phyloP scores from a whole-genome alignment of 192 early-diverging fungal genomes.

The Coemansia asiatica region DNA sequence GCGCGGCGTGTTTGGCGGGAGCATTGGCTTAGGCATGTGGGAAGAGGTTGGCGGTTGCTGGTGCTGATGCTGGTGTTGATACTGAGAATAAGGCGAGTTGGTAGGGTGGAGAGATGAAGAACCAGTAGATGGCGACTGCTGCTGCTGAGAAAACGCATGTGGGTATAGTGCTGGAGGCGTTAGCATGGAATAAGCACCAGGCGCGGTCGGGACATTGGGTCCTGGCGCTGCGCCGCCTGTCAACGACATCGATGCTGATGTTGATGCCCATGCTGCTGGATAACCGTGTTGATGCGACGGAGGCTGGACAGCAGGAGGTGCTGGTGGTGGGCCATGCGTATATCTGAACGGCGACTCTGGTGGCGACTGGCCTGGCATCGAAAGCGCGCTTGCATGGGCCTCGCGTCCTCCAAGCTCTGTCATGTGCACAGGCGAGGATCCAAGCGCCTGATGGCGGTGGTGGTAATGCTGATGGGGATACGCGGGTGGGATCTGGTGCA shows the following conservation, averaged over 20 bases:
- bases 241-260: background rate
- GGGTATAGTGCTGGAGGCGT: conserved; percentile 49
- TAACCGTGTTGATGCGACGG: conserved; percentile 24
- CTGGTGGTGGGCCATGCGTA: conserved; percentile 41
- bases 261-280: conserved; percentile 5
- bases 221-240: background rate
- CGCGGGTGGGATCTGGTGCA: conserved; percentile 2
- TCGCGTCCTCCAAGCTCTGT: conserved; percentile 13
- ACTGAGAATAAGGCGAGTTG: conserved; percentile 13
- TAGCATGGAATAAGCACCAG: conserved; percentile 26
- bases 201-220: conserved; percentile 24
- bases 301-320: conserved; percentile 37
- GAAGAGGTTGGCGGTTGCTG: conserved; percentile 9
- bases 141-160: conserved; percentile 32
- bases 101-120: conserved; percentile 15
- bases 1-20: conserved; percentile 10
- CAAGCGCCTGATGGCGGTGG: background rate
- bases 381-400: conserved; percentile 17
- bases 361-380: conserved; percentile 33
- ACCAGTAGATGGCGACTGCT: background rate
- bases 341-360: conserved; percentile 51
- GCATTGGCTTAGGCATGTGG: conserved; percentile 17
- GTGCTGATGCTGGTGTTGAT: conserved; percentile 14
- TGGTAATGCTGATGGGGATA: conserved; percentile 15
- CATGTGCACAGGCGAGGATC: background rate